phyloP scores from a whole-genome alignment of 2,329 filamentous ascomycete species.

The Sclerotiophoma versabilis region DNA sequence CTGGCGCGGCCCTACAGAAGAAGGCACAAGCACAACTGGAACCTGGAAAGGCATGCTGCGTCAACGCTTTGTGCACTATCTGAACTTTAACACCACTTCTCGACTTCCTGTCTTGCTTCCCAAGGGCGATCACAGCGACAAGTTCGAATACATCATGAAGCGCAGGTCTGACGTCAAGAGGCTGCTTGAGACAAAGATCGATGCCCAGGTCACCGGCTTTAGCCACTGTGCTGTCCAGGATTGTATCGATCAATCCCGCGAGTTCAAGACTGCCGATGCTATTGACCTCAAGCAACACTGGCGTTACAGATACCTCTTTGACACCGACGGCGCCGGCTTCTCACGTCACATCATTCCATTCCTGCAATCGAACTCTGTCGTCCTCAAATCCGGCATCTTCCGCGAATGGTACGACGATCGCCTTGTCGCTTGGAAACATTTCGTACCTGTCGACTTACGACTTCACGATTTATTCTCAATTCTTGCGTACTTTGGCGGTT shows the following conservation, averaged over 20 bases:
- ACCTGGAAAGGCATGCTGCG: conserved; percentile 72
- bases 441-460: conserved; percentile 77
- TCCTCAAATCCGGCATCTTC: conserved; percentile 76
- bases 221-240: conserved; percentile 63
- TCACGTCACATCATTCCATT: conserved; percentile 71
- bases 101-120: conserved; percentile 44
- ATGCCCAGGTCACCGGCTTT: conserved; percentile 65
- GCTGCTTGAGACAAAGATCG: conserved; percentile 56
- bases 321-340: conserved; percentile 73
- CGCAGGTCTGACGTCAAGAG: conserved; percentile 62
- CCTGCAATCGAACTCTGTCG: conserved; percentile 70
- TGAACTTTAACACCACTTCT: conserved; percentile 40
- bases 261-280: conserved; percentile 58
- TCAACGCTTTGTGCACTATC: conserved; percentile 74
- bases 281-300: conserved; percentile 66
- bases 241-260: conserved; percentile 60
- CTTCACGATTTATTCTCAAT: conserved; percentile 77
- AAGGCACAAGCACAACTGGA: conserved; percentile 60
- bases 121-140: conserved; percentile 58
- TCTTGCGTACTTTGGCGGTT: conserved; percentile 70
- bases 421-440: conserved; percentile 78
- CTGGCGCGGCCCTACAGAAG: conserved; percentile 74
- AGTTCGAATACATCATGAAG: conserved; percentile 65
- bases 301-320: conserved; percentile 72
- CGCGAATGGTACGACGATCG: conserved; percentile 81